Evolutionary conservation across 1,284 basidiomycete species (phyloP).

Genomic region (Papiliotrema fonsecae): DNA sequence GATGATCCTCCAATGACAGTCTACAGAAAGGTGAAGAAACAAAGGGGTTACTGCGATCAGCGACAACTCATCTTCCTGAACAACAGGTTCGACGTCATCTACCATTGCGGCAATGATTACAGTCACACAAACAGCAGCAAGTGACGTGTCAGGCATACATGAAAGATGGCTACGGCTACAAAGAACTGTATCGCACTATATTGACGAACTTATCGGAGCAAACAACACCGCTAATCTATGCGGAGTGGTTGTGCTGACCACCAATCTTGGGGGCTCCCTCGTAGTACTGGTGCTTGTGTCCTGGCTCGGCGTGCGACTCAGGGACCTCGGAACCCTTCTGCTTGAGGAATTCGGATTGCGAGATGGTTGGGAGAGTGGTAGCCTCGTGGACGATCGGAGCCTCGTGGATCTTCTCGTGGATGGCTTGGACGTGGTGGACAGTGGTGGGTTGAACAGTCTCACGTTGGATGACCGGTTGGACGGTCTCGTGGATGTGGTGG

Average conservation of each 20-base stretch:
- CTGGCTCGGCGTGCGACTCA: slow-evolving; percentile 28
- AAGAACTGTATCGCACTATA: no score
- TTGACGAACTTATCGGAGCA: no score
- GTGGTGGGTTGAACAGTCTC: slow-evolving; percentile 45
- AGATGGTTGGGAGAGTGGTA: slow-evolving; percentile 39
- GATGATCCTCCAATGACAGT: no score
- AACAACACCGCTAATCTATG: no score
- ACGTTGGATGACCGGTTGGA: slow-evolving; percentile 46
- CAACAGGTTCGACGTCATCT: no score
- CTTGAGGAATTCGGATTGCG: slow-evolving; percentile 40
- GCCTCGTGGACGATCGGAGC: slow-evolving; percentile 41
- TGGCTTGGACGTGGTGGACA: slow-evolving; percentile 43
- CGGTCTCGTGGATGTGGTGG: slow-evolving; percentile 47
- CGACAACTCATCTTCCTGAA: no score
- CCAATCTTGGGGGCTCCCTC: slow-evolving; percentile 37
- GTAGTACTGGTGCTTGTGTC: slow-evolving; percentile 44
- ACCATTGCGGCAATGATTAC: no score
- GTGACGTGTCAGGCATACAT: no score
- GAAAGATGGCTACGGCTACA: no score
- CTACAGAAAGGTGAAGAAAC: no score
- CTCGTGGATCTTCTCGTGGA: slow-evolving; percentile 45
- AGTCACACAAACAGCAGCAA: no score
- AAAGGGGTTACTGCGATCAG: no score
- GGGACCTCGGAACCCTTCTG: slow-evolving; percentile 22
- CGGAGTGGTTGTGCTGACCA: slow-evolving; percentile 4